These are phyloP conservation scores for Scutellaria barbata DNA, from an alignment of 257 asterid genomes.

Conservation along the genomic window DNA sequence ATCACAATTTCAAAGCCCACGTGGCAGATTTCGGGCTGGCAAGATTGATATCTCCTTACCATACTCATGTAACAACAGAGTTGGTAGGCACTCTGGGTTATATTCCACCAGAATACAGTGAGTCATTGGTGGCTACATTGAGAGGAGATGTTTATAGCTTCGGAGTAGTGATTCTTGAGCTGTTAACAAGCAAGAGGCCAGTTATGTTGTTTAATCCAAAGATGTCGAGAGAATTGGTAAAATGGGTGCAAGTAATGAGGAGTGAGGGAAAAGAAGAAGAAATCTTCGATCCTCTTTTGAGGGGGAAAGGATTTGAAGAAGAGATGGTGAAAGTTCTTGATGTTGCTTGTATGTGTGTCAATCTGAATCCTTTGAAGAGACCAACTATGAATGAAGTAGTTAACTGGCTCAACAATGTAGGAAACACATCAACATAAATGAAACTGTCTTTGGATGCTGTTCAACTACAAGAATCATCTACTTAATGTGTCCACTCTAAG, in stretches of 20 bases:
- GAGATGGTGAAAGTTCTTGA: slow-evolving; percentile 76
- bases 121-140: slow-evolving; percentile 83
- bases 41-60: slow-evolving; percentile 72
- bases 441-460: too few species aligned
- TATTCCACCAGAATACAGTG: slow-evolving; percentile 94
- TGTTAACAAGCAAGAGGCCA: slow-evolving; percentile 83
- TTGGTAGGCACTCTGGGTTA: slow-evolving; percentile 95
- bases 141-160: slow-evolving; percentile 93
- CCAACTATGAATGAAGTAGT: slow-evolving; percentile 72
- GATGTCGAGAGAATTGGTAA: slow-evolving; percentile 66
- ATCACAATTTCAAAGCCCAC: slow-evolving; percentile 70
- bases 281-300: slow-evolving; percentile 66
- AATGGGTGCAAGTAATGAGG: slow-evolving; percentile 77
- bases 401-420: slow-evolving; percentile 66
- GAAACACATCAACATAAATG: background rate
- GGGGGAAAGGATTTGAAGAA: slow-evolving; percentile 59
- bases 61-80: slow-evolving; percentile 89
- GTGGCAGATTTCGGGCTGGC: slow-evolving; percentile 93
- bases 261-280: slow-evolving; percentile 65
- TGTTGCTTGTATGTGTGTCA: slow-evolving; percentile 74
- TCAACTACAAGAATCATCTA: too few species aligned
- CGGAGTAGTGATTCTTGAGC: slow-evolving; percentile 88
- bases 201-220: slow-evolving; percentile 68
- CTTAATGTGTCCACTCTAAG: too few species aligned
- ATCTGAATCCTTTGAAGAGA: slow-evolving; percentile 74